phyloP scores from a whole-genome alignment of 331 rosid genomes.

The Rosa hybrid region DNA sequence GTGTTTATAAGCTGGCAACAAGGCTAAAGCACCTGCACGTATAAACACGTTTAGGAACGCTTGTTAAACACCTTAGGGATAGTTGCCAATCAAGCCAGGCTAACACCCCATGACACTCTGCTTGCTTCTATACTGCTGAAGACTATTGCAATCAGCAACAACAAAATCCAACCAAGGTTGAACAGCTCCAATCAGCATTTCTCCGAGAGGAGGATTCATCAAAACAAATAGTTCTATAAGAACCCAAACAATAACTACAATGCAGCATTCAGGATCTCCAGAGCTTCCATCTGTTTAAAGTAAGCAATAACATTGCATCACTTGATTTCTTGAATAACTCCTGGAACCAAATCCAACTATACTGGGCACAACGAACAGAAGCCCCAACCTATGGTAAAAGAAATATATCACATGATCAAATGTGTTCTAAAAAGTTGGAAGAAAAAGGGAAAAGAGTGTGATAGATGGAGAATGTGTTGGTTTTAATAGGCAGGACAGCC shows the following conservation, averaged over 20 bases:
- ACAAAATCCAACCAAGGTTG: constrained; percentile 63
- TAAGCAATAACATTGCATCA: constrained; percentile 49
- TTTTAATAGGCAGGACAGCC: constrained; percentile 50
- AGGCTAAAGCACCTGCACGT: constrained; percentile 65
- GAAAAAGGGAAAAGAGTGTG: constrained; percentile 19
- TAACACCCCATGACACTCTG: constrained; percentile 67
- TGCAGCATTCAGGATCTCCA: constrained; percentile 53
- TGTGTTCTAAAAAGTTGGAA: constrained; percentile 42
- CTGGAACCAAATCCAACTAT: constrained; percentile 68
- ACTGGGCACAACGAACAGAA: constrained; percentile 53
- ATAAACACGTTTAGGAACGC: constrained; percentile 44
- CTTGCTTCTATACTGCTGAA: constrained; percentile 75
- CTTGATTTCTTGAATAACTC: constrained; percentile 72
- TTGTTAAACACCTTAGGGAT: constrained; percentile 39
- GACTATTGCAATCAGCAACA: constrained; percentile 79
- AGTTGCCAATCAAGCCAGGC: constrained; percentile 72
- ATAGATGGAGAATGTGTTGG: constrained; percentile 39
- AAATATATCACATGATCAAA: constrained; percentile 79
- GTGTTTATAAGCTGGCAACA: constrained; percentile 40
- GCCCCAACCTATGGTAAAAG: constrained; percentile 87
- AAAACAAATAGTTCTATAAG: constrained; percentile 60
- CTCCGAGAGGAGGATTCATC: constrained; percentile 62
- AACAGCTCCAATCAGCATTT: constrained; percentile 85
- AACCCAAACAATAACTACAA: constrained; percentile 56
- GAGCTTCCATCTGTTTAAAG: constrained; percentile 56